These are phyloP conservation scores for Byssochlamys sp. DNA, from an alignment of 2,329 filamentous ascomycete genomes.

Conservation along the genomic window DNA sequence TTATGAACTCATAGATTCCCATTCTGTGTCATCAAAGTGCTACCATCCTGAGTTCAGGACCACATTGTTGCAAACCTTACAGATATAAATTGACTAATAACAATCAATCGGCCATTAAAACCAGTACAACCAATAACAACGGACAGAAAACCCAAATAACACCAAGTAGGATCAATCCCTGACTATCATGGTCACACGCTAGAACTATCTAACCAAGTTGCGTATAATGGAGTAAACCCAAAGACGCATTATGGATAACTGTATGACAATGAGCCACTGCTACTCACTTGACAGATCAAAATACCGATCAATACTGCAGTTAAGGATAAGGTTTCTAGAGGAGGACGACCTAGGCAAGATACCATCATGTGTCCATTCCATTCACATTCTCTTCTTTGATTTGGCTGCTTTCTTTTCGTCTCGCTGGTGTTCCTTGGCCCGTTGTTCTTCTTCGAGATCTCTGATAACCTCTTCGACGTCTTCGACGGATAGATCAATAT, in stretches of 20 bases:
- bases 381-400: background rate
- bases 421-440: background rate
- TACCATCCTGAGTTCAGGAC: no score
- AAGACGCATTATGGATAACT: background rate
- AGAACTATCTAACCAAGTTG: background rate
- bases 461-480: background rate
- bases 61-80: no score
- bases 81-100: no score
- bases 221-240: background rate
- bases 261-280: background rate
- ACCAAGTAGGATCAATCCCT: background rate
- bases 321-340: background rate
- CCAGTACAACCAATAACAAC: background rate
- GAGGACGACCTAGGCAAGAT: background rate
- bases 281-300: no score
- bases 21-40: background rate
- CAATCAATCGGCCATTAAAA: no score
- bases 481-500: background rate
- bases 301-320: background rate
- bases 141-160: background rate
- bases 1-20: background rate
- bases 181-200: background rate
- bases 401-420: background rate
- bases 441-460: conserved; percentile 1
- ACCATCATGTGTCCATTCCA: background rate